Conservation (phyloP, 306 rosid genomes). For the Acacia crassicarpa region DNA sequence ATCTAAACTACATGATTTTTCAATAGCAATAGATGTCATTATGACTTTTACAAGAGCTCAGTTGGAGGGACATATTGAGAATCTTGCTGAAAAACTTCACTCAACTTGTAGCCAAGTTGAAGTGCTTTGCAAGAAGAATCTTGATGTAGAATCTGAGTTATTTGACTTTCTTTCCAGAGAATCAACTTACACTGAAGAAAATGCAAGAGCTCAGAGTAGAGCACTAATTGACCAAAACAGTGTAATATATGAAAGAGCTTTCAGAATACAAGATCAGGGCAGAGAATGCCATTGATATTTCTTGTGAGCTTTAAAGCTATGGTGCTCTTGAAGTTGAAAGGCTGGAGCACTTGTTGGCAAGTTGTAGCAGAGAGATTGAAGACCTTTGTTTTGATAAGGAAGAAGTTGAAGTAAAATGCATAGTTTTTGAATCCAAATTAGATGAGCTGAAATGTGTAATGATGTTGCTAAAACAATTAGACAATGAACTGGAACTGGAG, state of each 20-base stretch:
- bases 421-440: conserved; percentile 66
- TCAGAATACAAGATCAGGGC: conserved; percentile 49
- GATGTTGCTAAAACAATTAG: conserved; percentile 55
- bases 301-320: conserved; percentile 33
- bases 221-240: conserved; percentile 55
- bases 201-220: conserved; percentile 51
- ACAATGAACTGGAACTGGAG: conserved; percentile 73
- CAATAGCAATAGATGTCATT: conserved; percentile 59
- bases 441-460: conserved; percentile 58
- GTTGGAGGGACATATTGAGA: conserved; percentile 51
- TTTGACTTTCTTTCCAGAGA: conserved; percentile 53
- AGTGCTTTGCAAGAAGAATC: conserved; percentile 52
- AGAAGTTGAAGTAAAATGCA: conserved; percentile 72
- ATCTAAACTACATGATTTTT: conserved; percentile 60
- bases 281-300: conserved; percentile 39
- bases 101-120: conserved; percentile 49
- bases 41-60: conserved; percentile 62
- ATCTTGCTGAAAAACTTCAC: conserved; percentile 51
- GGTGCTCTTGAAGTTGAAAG: conserved; percentile 59
- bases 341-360: conserved; percentile 56
- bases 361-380: conserved; percentile 58
- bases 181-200: conserved; percentile 62
- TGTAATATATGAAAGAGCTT: conserved; percentile 39
- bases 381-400: conserved; percentile 64
- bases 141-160: conserved; percentile 53